Evolutionary conservation across 768 basidiomycete species (phyloP).

Genomic region (Lepiota brunneoincarnata): DNA sequence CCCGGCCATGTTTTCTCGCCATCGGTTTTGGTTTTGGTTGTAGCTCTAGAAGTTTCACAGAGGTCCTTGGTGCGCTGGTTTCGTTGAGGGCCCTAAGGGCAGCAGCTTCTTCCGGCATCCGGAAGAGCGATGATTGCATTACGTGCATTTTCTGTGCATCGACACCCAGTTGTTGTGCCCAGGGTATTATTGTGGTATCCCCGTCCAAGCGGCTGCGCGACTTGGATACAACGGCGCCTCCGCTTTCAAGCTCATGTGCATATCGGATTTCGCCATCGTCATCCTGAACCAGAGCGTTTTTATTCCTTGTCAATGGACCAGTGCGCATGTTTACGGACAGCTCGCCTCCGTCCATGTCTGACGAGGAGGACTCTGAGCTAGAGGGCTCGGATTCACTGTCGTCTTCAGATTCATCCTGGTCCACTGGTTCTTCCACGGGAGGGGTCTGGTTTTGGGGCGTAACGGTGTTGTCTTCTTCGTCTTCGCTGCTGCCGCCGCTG

Average conservation of each 20-base stretch:
- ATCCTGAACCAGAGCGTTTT: slow-evolving; percentile 52
- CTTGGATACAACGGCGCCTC: slow-evolving; percentile 28
- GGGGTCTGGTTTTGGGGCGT: slow-evolving; percentile 10
- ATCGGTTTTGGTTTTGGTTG: slow-evolving; percentile 36
- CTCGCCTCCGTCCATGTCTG: slow-evolving; percentile 54
- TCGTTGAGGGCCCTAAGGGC: slow-evolving; percentile 55
- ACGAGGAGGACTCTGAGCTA: slow-evolving; percentile 34
- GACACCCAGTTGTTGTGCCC: slow-evolving; percentile 73
- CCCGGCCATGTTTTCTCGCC: slow-evolving; percentile 73
- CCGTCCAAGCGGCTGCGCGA: slow-evolving; percentile 25
- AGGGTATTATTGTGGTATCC: slow-evolving; percentile 58
- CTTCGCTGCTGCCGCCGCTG: slow-evolving; percentile 59
- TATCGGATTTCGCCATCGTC: slow-evolving; percentile 49
- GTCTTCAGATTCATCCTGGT: slow-evolving; percentile 28
- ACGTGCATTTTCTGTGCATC: slow-evolving; percentile 88
- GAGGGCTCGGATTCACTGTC: slow-evolving; percentile 32
- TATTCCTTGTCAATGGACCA: slow-evolving; percentile 21
- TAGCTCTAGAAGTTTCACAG: slow-evolving; percentile 29
- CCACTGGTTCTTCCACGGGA: slow-evolving; percentile 26
- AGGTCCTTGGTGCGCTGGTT: slow-evolving; percentile 25
- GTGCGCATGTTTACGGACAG: slow-evolving; percentile 18
- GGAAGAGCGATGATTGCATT: slow-evolving; percentile 89
- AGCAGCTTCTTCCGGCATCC: slow-evolving; percentile 70
- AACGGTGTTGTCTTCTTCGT: slow-evolving; percentile 21
- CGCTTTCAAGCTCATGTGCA: slow-evolving; percentile 46